Conservation (phyloP, 257 asterid genomes). For the Penstemon barbatus region DNA sequence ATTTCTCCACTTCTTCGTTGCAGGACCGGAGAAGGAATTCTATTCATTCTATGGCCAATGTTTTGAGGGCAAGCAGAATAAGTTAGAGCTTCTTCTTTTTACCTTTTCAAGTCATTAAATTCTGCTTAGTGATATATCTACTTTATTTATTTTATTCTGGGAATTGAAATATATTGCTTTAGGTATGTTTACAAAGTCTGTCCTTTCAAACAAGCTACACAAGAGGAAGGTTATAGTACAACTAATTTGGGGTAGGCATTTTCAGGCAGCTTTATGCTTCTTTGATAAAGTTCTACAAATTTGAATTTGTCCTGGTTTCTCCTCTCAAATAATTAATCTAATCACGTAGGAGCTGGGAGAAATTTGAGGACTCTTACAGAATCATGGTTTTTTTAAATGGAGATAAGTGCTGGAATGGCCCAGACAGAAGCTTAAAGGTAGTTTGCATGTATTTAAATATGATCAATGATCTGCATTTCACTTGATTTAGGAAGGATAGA, state of each 20-base stretch:
- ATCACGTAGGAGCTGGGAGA: slow-evolving; percentile 79
- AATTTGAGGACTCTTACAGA: slow-evolving; percentile 78
- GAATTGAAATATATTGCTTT: slow-evolving; percentile 30
- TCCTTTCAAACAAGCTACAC: slow-evolving; percentile 91
- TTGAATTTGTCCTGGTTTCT: neutral
- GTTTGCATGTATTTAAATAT: slow-evolving; percentile 9
- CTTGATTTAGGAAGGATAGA: slow-evolving; percentile 20
- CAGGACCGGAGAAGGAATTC: slow-evolving; percentile 96
- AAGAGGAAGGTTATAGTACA: slow-evolving; percentile 88
- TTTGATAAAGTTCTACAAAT: slow-evolving; percentile 11
- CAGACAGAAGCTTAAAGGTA: slow-evolving; percentile 92
- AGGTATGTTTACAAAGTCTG: slow-evolving; percentile 93
- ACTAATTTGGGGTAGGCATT: slow-evolving; percentile 86
- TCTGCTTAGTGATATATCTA: slow-evolving; percentile 18
- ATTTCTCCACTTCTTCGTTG: slow-evolving; percentile 38
- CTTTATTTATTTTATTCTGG: slow-evolving; percentile 26
- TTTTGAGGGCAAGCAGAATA: slow-evolving; percentile 88
- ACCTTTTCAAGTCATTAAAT: slow-evolving; percentile 7
- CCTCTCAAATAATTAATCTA: slow-evolving; percentile 23
- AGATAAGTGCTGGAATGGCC: slow-evolving; percentile 99
- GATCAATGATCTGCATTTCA: slow-evolving; percentile 9
- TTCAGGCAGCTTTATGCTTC: slow-evolving; percentile 4
- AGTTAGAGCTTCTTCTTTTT: slow-evolving; percentile 45
- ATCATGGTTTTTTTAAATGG: slow-evolving; percentile 75
- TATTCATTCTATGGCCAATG: slow-evolving; percentile 90